Evolutionary conservation across 148 eudicot genomes (phyloP).

Genomic region (Talinum fruticosum): DNA sequence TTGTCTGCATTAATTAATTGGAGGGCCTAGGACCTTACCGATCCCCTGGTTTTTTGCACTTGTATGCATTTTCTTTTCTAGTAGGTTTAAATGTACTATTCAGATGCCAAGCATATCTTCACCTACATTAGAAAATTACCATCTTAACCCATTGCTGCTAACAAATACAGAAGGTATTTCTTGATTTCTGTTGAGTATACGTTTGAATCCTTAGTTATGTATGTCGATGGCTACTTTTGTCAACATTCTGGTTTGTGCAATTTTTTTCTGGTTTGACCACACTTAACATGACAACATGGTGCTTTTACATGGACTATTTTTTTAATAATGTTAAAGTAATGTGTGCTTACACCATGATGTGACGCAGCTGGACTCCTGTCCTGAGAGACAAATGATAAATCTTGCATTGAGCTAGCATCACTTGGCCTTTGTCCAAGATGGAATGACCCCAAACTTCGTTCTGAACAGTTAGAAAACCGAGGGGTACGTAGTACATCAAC

Average conservation of each 20-base stretch:
- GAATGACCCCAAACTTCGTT: conserved; percentile 51
- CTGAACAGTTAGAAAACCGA: conserved; percentile 55
- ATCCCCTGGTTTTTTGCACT: too few relatives aligned
- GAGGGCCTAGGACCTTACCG: too few relatives aligned
- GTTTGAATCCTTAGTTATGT: too few relatives aligned
- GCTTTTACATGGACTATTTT: neutral
- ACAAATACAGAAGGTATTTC: neutral
- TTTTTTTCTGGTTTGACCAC: neutral
- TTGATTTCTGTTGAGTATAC: neutral
- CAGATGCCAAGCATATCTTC: neutral
- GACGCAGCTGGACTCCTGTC: conserved; percentile 54
- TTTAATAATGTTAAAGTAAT: neutral
- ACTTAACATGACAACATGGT: neutral
- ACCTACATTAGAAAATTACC: neutral
- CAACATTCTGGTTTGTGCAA: neutral
- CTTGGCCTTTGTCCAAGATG: conserved; percentile 37
- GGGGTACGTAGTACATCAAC: conserved; percentile 46
- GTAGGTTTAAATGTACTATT: neutral
- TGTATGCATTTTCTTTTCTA: neutral
- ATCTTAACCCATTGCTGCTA: neutral
- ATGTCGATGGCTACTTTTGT: neutral
- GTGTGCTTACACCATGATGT: conserved; percentile 36
- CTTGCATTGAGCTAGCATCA: conserved; percentile 39
- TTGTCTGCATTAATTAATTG: too few relatives aligned
- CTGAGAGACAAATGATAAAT: conserved; percentile 48